Evolutionary conservation across 441 rosid genomes (phyloP).

Genomic region (Adansonia grandidieri): DNA sequence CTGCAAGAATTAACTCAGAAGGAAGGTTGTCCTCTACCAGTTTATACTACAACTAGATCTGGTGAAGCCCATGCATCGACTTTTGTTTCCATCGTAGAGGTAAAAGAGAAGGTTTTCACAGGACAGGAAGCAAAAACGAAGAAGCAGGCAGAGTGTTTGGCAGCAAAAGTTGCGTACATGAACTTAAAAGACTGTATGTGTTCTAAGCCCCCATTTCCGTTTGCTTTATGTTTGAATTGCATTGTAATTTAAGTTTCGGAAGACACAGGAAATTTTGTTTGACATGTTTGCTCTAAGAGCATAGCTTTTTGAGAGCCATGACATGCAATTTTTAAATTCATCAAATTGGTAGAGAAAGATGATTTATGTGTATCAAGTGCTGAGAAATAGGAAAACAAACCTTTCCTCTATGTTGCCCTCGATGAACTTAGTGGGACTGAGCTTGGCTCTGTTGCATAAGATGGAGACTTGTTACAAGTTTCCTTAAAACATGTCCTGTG

Average conservation of each 20-base stretch:
- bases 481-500: background rate
- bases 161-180: constrained; percentile 74
- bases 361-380: background rate
- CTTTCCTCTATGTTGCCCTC: background rate
- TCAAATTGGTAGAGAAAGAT: background rate
- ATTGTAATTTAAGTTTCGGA: background rate
- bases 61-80: constrained; percentile 60
- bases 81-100: constrained; percentile 65
- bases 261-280: too few species aligned
- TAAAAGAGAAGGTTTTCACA: constrained; percentile 48
- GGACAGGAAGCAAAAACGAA: constrained; percentile 65
- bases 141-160: constrained; percentile 74
- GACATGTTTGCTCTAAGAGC: background rate
- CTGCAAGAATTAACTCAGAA: constrained; percentile 78
- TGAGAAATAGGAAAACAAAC: background rate
- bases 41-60: constrained; percentile 45
- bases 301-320: background rate
- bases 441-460: background rate
- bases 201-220: background rate
- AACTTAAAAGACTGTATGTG: constrained; percentile 49
- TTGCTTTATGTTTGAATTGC: constrained; percentile 3
- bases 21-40: constrained; percentile 49
- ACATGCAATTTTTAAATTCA: background rate
- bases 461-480: background rate
- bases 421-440: background rate